phyloP scores from a whole-genome alignment of 2,329 filamentous ascomycete genomes.

The Ascochyta fabae region DNA sequence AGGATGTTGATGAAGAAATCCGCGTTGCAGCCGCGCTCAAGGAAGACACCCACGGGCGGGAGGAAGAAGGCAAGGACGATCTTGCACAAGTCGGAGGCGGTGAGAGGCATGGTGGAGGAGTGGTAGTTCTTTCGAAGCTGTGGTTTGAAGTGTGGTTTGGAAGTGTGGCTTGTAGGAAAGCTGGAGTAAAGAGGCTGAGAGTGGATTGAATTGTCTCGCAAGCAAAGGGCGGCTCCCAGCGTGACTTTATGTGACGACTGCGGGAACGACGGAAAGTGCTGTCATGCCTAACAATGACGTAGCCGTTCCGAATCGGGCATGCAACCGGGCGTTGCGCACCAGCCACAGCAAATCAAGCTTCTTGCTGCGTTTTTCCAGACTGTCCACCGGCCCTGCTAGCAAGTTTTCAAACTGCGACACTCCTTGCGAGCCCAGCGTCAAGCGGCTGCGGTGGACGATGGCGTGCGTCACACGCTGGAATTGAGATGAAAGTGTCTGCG shows the following conservation, averaged over 20 bases:
- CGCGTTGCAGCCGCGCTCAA: slow-evolving; percentile 86
- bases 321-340: neutral
- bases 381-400: neutral
- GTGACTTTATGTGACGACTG: slow-evolving; percentile 36
- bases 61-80: slow-evolving; percentile 89
- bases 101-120: slow-evolving; percentile 63
- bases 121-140: slow-evolving; percentile 8
- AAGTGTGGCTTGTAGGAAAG: slow-evolving; percentile 2
- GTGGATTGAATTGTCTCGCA: slow-evolving; percentile 9
- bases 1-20: slow-evolving; percentile 93
- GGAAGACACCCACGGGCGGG: slow-evolving; percentile 89
- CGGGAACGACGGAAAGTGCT: slow-evolving; percentile 22
- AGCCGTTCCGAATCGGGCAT: neutral
- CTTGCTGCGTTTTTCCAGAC: neutral
- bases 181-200: slow-evolving; percentile 2
- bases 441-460: slow-evolving; percentile 1
- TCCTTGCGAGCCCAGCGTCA: slow-evolving; percentile 6
- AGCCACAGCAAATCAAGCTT: slow-evolving; percentile 3
- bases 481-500: neutral
- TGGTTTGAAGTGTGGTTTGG: neutral
- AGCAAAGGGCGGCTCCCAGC: slow-evolving; percentile 10
- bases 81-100: slow-evolving; percentile 76
- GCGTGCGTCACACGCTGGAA: slow-evolving; percentile 7
- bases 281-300: slow-evolving; percentile 23
- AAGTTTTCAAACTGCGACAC: neutral